These are phyloP conservation scores for Haplographium delicatum DNA, from an alignment of 495 filamentous ascomycete species.

Conservation along the genomic window DNA sequence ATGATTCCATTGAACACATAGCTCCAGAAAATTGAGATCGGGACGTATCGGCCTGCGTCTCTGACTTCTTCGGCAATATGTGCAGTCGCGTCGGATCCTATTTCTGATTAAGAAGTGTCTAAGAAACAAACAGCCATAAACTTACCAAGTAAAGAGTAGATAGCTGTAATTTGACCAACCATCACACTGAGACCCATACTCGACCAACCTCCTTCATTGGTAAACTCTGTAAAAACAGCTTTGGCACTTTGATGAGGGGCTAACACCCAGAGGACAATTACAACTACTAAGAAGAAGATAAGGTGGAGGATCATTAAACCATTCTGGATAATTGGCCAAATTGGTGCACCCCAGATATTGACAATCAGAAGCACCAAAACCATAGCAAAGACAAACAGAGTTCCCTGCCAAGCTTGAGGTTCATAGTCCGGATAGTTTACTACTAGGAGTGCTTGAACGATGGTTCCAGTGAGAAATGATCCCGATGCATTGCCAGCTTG, in stretches of 20 bases:
- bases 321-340: constrained; percentile 38
- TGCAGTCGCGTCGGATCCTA: constrained; percentile 51
- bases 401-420: constrained; percentile 37
- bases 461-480: constrained; percentile 35
- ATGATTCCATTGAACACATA: constrained; percentile 40
- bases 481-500: constrained; percentile 30
- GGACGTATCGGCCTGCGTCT: constrained; percentile 47
- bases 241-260: constrained; percentile 26
- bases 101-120: constrained; percentile 29
- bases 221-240: constrained; percentile 39
- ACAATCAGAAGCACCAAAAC: constrained; percentile 28
- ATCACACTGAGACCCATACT: constrained; percentile 38
- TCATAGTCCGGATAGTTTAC: constrained; percentile 34
- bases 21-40: constrained; percentile 38
- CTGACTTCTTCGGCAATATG: constrained; percentile 43
- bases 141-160: constrained; percentile 11
- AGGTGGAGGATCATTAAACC: constrained; percentile 37
- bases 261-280: constrained; percentile 37
- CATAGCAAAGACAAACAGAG: constrained; percentile 38
- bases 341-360: constrained; percentile 34
- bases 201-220: constrained; percentile 36
- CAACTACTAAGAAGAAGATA: constrained; percentile 40
- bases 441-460: constrained; percentile 39
- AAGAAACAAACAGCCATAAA: neutral
- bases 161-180: constrained; percentile 37